Evolutionary conservation across 75 land plant genomes (phyloP).

Genomic region (Cupressus sempervirens): DNA sequence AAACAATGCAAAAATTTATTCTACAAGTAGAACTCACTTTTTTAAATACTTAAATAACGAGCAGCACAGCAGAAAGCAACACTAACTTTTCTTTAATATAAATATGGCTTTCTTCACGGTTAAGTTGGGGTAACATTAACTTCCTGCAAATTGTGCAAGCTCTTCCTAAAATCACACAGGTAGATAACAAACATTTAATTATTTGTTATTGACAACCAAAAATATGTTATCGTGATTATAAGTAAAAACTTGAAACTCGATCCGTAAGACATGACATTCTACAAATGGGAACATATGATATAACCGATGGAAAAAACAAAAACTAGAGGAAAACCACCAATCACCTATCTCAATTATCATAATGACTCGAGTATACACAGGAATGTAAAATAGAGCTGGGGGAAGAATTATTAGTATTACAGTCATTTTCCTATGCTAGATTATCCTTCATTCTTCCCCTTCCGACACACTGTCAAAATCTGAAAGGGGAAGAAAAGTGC

Average conservation of each 20-base stretch:
- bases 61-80: background rate
- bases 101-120: too few species aligned
- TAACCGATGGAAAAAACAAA: background rate
- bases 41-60: background rate
- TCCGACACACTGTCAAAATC: constrained; percentile 76
- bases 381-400: background rate
- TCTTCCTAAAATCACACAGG: background rate
- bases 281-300: background rate
- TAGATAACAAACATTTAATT: background rate
- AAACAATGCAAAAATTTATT: background rate
- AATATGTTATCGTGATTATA: background rate
- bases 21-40: background rate
- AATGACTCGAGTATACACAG: background rate
- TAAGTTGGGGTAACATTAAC: too few species aligned
- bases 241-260: background rate
- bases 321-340: background rate
- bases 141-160: too few species aligned
- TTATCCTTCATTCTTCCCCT: constrained; percentile 37
- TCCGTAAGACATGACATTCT: background rate
- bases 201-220: background rate
- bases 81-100: background rate
- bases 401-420: background rate
- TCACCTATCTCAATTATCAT: background rate
- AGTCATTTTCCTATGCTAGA: background rate
- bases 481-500: constrained; percentile 78